Base-by-base conservation (phyloP, 139 green algal species). In the Chara braunii region DNA sequence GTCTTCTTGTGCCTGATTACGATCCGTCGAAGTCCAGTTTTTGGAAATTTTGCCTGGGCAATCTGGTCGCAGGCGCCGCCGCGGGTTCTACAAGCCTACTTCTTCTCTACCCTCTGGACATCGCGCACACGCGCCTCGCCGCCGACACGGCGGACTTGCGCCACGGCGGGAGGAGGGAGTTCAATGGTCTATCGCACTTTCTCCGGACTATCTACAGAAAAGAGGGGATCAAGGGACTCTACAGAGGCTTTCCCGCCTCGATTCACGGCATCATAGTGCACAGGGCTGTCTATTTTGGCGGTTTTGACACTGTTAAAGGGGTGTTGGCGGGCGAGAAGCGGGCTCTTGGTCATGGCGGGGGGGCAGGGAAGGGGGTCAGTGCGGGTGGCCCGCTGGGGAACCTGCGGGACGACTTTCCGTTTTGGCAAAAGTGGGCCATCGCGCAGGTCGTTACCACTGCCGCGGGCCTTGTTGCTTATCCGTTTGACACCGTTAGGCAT, bases 41-140 rank as follows among this genome's bases (percentile, higher is more conserved):
- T 18, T 48, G 18, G 18, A 48, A 48, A 48, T 48, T 48, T 18
- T 48, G 18, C 40, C 43, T 23, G 43, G 23, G n/a, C 29, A n/a
- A 60, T 37, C 45, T 74, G 1, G 3, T 23, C 28, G 65, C 65
- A 31, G 77, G 77, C 18, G 92, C 89, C 79, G 70, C 84, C 29
- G 92, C 92, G 23, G 92, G 90, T 50, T 90, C 94, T 61, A 82
- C 82, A 5, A 96, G 91, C 9, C 85, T 98, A 61, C 73, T 91
- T 3, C 94, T 99, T 70, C 93, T 97, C 37, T 99, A 99, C 87
- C 94, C 94, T 1, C 86, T 99, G 37, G 93, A 98, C 83, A 97
- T 96, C 80, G 94, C 91, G 9, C 88, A 92, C 84, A 99, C 94
- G n/a, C 85, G 93, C 55, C 87, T 99, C 53, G 94, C 89, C 34